These are phyloP conservation scores for Sisymbrium irio DNA, from an alignment of 345 rosid species.

Conservation along the genomic window DNA sequence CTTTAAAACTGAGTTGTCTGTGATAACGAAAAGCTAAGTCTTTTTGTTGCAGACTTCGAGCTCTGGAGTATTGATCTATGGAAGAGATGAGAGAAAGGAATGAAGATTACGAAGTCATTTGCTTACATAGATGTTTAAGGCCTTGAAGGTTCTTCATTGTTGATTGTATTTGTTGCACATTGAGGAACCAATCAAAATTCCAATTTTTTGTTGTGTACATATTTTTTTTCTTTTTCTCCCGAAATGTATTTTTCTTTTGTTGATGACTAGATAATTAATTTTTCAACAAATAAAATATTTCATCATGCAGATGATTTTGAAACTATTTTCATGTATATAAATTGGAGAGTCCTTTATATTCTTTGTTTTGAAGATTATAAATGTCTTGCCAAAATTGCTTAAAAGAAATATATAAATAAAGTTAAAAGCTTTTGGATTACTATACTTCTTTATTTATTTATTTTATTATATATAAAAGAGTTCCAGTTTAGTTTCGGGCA, in stretches of 20 bases:
- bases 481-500: not conserved
- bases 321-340: not conserved
- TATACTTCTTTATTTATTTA: not conserved
- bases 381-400: not conserved
- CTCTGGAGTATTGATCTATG: conserved; percentile 16
- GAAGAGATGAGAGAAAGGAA: not conserved
- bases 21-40: not conserved
- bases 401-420: too few species aligned
- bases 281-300: not conserved
- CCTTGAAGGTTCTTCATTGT: conserved; percentile 22
- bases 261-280: not conserved
- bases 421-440: not conserved
- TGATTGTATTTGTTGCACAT: conserved; percentile 23
- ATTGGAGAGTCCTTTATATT: not conserved
- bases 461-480: not conserved
- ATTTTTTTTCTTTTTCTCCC: not conserved
- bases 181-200: conserved; percentile 20
- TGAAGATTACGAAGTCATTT: not conserved
- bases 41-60: conserved; percentile 25
- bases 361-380: not conserved
- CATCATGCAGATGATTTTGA: not conserved
- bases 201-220: not conserved
- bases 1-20: not conserved
- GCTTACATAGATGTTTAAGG: not conserved
- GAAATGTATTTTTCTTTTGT: conserved; percentile 1